Evolutionary conservation across 805 yeast genomes (phyloP), one percentile per base, ranked within the genome.

Genomic region (Candida morakotiae): DNA sequence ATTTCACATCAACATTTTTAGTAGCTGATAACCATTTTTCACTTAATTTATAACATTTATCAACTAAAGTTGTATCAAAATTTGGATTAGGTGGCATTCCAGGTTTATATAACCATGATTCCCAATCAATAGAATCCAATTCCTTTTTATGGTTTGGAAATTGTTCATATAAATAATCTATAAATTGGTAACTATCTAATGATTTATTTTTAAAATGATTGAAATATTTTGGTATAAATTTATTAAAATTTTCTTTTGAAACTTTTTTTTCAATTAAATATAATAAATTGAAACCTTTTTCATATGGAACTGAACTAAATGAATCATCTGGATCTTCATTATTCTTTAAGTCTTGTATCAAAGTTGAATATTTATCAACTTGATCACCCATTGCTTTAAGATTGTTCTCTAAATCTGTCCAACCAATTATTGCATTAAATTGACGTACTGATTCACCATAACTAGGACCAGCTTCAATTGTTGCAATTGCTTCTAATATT

Each of bases 1-100:
- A 84, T 3, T 24, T 26, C 5, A 35, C 40, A 9, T 38, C 20
- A 9, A 41, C 47, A 1, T 62, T 47, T 34, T 43, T 14, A 2
- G 75, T 67, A 1, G 64, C 60, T 1, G 48, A 43, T 30, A 64
- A 60, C 96, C 96, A 89, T 49, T 63, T 69, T 13, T 69, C 67
- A 15, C 89, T 87, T 40, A 88, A 69, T 2, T 52, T 48, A 48
- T 78, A 77, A 49, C 91, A 87, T 52, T 75, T 73, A 51, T 83
- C 87, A 6, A 83, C 95, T 50, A 88, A 66, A 2, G 80, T 66
- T 2, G 95, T 85, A 55, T 86, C 87, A 53, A 88, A 87, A 24
- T 75, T 53, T 11, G 94, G 95, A 55, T 78, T 83, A 44, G 94
- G 95, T 28, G 97, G 96, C 71, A 88, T 73, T 2, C 96, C 96